These are phyloP conservation scores for Oryza glaberrima DNA, from an alignment of 176 grass and related monocot genomes.

Conservation along the genomic window DNA sequence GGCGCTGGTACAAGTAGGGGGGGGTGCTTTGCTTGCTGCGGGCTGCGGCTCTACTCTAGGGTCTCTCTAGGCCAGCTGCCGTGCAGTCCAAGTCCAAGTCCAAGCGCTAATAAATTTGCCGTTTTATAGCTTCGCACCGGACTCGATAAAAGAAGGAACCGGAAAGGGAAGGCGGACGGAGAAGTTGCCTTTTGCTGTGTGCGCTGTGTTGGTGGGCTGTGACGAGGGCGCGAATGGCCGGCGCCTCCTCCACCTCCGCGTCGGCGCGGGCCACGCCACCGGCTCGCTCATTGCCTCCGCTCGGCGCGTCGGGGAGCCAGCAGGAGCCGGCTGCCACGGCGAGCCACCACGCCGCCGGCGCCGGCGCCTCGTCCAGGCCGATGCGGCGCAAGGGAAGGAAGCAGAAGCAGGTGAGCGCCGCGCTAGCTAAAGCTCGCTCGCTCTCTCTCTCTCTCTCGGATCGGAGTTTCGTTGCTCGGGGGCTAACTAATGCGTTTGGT, in stretches of 20 bases:
- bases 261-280: constrained; percentile 25
- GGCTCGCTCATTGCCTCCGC: constrained; percentile 38
- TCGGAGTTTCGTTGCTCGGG: background rate
- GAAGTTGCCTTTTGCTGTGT: background rate
- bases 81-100: background rate
- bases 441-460: background rate
- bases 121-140: background rate
- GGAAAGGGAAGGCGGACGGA: background rate
- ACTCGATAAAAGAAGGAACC: background rate
- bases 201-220: background rate
- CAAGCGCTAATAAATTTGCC: background rate
- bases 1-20: background rate
- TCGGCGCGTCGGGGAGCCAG: constrained; percentile 17
- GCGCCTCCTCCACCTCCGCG: constrained; percentile 4
- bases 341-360: background rate
- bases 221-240: constrained; percentile 3
- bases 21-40: no score
- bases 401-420: constrained; percentile 60
- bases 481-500: constrained; percentile 35
- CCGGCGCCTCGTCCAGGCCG: constrained; percentile 1
- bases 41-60: no score
- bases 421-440: no score
- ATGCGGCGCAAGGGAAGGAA: constrained; percentile 56
- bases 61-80: no score
- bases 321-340: background rate